Base-by-base conservation (phyloP, 371 early-diverging fungal genomes). In the Dipsacomyces acuminosporus region DNA sequence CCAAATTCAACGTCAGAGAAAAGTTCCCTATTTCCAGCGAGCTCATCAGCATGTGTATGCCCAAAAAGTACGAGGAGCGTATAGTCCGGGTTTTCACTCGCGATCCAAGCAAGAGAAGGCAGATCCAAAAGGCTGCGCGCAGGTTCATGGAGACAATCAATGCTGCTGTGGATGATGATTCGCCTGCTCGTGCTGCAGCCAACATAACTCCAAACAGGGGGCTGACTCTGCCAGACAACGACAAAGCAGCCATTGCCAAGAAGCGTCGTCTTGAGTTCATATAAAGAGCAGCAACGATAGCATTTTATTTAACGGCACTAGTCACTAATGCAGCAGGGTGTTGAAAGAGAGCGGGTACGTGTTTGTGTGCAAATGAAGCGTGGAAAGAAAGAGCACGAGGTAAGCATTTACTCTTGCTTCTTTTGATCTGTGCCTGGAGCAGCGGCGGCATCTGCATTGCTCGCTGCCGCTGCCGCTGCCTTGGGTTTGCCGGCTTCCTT, bases 21-120 rank as follows among this genome's bases (percentile, higher is more conserved):
- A 82, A 82, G 30, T 87, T 88, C 42, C 78, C 76, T 20, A 82
- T 91, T 20, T 67, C 80, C 1, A 81, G 80, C 56, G 80, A 86
- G 30, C 76, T 86, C 51, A 83, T 90, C 9, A 87, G 88, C 8
- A 22, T 70, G 33, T 69, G 70, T 30, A 51, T 69, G 19, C 71
- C 71, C 1, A 44, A 54, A 41, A 61, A 69, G 54, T 71, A 55
- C 49, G 62, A 69, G 43, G 71, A 71, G 35, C 49, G 41, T 45
- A 66, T 61, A 22, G 36, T 71, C 9, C 57, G 69, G 41, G 57
- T 89, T 1, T 89, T 79, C 69, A 74, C 87, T 5, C 73, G 87
- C 20, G 71, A 83, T 24, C 67, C 79, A 1, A 54, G 51, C 33
- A 88, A 88, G 57, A 81, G 84, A 41, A 34, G 62, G 33, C 71